Evolutionary conservation across 352 stramenopile genomes (phyloP).

Genomic region (Globisporangium heterothallicum): DNA sequence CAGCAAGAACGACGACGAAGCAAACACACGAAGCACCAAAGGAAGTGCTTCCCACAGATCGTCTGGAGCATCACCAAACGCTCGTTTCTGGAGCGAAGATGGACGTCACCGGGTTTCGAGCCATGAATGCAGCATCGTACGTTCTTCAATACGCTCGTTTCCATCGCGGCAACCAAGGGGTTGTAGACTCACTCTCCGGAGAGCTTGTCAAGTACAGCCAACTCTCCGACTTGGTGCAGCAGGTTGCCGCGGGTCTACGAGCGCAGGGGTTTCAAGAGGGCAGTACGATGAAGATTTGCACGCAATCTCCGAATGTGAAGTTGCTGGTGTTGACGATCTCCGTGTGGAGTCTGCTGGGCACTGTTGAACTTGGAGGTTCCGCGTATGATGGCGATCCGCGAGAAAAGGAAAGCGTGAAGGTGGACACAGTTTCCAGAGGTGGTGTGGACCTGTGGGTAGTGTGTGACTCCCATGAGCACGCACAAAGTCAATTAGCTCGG

Average conservation of each 20-base stretch:
- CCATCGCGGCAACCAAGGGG: not conserved
- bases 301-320: not conserved
- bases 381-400: not conserved
- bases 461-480: not conserved
- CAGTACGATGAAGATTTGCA: not conserved
- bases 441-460: not conserved
- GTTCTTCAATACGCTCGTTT: conserved; percentile 14
- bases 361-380: conserved; percentile 1
- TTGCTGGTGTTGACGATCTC: conserved; percentile 10
- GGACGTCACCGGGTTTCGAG: conserved; percentile 5
- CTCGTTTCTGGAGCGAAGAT: conserved; percentile 1
- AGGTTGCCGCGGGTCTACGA: not conserved
- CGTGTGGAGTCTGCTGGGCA: conserved; percentile 13
- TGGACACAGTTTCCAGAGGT: no score
- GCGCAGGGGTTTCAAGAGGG: not conserved
- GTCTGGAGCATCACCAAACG: not conserved
- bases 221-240: conserved; percentile 1
- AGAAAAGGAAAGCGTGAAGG: not conserved
- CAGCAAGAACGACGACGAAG: not conserved
- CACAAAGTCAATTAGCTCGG: not conserved
- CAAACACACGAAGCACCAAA: not conserved
- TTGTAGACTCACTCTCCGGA: conserved; percentile 3
- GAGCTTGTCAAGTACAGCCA: not conserved
- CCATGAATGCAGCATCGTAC: conserved; percentile 7
- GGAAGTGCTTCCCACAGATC: not conserved